Conservation (phyloP, 2,329 filamentous ascomycete species). For the Verticillium nonalfalfae region DNA sequence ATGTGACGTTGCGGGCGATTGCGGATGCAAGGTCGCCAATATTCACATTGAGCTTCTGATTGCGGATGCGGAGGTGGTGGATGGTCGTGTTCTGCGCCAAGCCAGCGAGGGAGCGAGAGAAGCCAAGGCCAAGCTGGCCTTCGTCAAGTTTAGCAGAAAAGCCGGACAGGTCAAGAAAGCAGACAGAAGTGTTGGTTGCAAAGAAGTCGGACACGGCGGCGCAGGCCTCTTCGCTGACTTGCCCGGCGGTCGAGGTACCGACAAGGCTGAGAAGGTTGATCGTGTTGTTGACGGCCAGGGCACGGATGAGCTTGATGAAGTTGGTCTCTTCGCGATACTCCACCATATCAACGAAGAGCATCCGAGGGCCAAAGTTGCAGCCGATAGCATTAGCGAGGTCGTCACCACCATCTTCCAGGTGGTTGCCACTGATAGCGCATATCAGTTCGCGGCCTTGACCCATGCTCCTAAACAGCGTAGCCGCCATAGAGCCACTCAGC, state of each 20-base stretch:
- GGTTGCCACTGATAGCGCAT: slow-evolving; percentile 44
- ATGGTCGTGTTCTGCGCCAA: slow-evolving; percentile 36
- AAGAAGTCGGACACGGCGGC: slow-evolving; percentile 44
- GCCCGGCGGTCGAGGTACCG: slow-evolving; percentile 43
- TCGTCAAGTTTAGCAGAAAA: slow-evolving; percentile 53
- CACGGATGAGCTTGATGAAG: slow-evolving; percentile 43
- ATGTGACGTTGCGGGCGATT: slow-evolving; percentile 38
- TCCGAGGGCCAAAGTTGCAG: slow-evolving; percentile 39
- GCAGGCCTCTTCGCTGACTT: slow-evolving; percentile 39
- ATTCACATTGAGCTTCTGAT: slow-evolving; percentile 48
- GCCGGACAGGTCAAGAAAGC: slow-evolving; percentile 50
- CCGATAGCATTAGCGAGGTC: slow-evolving; percentile 42
- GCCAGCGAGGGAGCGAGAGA: slow-evolving; percentile 42
- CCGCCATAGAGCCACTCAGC: slow-evolving; percentile 42
- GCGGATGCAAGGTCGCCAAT: slow-evolving; percentile 45
- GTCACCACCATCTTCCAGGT: slow-evolving; percentile 44
- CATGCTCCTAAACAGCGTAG: slow-evolving; percentile 43
- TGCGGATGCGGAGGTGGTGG: slow-evolving; percentile 47
- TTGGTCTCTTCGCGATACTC: slow-evolving; percentile 45
- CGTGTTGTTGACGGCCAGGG: slow-evolving; percentile 41
- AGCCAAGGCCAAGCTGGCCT: slow-evolving; percentile 45
- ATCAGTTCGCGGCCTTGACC: slow-evolving; percentile 40
- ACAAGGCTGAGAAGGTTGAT: slow-evolving; percentile 47
- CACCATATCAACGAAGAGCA: slow-evolving; percentile 50
- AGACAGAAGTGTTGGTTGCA: slow-evolving; percentile 40